These are phyloP conservation scores for Aspergillus awamori DNA, from an alignment of 2,329 filamentous ascomycete species.

Conservation along the genomic window DNA sequence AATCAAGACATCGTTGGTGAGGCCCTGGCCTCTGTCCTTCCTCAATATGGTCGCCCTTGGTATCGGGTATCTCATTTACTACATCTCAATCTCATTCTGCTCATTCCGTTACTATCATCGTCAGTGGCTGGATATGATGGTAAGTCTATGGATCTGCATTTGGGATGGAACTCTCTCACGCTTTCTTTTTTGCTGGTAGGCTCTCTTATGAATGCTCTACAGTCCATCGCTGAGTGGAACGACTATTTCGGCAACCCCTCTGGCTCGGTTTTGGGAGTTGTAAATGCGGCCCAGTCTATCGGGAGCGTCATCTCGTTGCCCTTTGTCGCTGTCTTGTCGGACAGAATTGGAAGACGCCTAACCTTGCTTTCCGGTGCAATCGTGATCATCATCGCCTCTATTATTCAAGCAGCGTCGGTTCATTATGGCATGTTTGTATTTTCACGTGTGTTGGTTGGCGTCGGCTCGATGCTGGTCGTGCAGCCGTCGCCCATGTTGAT, in stretches of 20 bases:
- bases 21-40: slow-evolving; percentile 35
- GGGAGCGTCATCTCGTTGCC: no score
- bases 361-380: no score
- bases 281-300: no score
- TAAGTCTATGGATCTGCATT: no score
- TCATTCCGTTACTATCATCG: slow-evolving; percentile 49
- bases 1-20: no score
- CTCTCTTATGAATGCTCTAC: slow-evolving; percentile 52
- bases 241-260: slow-evolving; percentile 46
- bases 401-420: no score
- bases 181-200: slow-evolving; percentile 12
- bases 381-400: no score
- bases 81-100: slow-evolving; percentile 48
- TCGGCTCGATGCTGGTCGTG: slow-evolving; percentile 29
- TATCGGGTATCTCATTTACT: slow-evolving; percentile 48
- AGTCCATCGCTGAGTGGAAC: slow-evolving; percentile 48
- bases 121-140: slow-evolving; percentile 51
- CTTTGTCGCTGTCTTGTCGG: no score
- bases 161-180: no score
- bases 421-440: slow-evolving; percentile 35
- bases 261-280: slow-evolving; percentile 43
- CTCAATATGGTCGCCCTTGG: slow-evolving; percentile 48
- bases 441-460: slow-evolving; percentile 32
- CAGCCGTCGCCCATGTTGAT: slow-evolving; percentile 30
- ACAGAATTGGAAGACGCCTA: no score